These are phyloP conservation scores for Cutaneotrichosporon dermatis DNA, from an alignment of 1,284 basidiomycete species.

Conservation along the genomic window DNA sequence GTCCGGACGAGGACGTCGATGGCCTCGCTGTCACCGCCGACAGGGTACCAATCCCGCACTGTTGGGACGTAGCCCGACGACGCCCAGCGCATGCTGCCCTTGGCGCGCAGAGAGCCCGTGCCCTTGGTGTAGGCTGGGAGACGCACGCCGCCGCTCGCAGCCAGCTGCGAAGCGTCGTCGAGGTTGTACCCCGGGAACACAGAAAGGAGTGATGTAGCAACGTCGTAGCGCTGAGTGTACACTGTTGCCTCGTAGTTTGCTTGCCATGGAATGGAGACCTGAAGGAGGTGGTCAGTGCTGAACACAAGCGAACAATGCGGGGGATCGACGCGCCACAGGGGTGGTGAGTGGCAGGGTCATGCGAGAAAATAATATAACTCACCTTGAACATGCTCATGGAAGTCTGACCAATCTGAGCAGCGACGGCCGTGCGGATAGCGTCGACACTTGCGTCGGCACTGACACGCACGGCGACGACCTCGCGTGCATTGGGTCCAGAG, in stretches of 20 bases:
- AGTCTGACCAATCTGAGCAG: slow-evolving; percentile 23
- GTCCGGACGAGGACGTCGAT: slow-evolving; percentile 36
- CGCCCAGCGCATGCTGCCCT: not conserved
- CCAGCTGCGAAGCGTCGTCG: slow-evolving; percentile 38
- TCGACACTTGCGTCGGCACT: slow-evolving; percentile 27
- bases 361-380: slow-evolving; percentile 10
- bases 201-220: slow-evolving; percentile 33
- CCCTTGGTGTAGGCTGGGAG: slow-evolving; percentile 2
- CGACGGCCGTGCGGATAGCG: slow-evolving; percentile 28
- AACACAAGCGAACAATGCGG: not conserved
- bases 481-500: slow-evolving; percentile 15
- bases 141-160: slow-evolving; percentile 13
- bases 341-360: not conserved
- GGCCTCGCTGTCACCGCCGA: not conserved
- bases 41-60: slow-evolving; percentile 23
- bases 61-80: slow-evolving; percentile 2
- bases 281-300: slow-evolving; percentile 6
- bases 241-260: slow-evolving; percentile 37
- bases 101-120: slow-evolving; percentile 8
- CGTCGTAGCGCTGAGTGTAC: slow-evolving; percentile 31
- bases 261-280: slow-evolving; percentile 43
- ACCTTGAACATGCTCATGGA: slow-evolving; percentile 43
- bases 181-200: slow-evolving; percentile 42
- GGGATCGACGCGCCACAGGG: not conserved
- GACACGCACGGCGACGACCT: slow-evolving; percentile 33